Base-by-base conservation (phyloP, 2,329 filamentous ascomycete species). In the Diaporthe sp. region DNA sequence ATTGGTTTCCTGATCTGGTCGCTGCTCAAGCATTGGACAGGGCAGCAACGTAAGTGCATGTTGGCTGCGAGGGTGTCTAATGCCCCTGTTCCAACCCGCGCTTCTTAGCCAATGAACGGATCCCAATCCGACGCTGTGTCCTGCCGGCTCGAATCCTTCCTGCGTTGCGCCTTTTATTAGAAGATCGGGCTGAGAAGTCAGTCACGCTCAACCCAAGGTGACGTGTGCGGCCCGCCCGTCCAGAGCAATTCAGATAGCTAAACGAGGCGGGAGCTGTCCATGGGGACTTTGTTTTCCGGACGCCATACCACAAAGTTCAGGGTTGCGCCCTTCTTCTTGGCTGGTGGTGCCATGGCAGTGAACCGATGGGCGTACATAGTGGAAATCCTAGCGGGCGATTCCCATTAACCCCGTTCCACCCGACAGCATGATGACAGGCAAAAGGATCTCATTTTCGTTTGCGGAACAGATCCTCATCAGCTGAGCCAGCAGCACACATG, bases 1-100 rank as follows among this genome's bases (percentile, higher is more conserved):
- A 17, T 25, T n/a, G 51, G 13, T 51, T n/a, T 42, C 66, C 68
- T 32, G 7, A 50, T 32, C 19, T 30, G 25, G 37, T 32, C 32
- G 15, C 69, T 53, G 55, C 32, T n/a, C 22, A 10, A 37, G 42
- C 22, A 51, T 30, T 71, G 69, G 42, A 59, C 30, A 51, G 42
- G 50, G 30, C 42, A 35, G 25, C 70, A 56, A 8, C 35, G 10
- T 25, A 37, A 59, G 44, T 71, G 69, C 69, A 51, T 71, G 55
- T 71, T 71, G 69, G 69, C 69, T 71, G 69, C 55, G 30, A 39
- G 12, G 15, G 32, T 30, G 9, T 5, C 53, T 12, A 25, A 58
- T 17, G 44, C 53, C 50, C 50, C 27, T 47, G 51, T 50, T 17
- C 68, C 68, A 59, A 59, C 68, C 10, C 35, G 39, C 53, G 68